phyloP scores from a whole-genome alignment of 2,329 filamentous ascomycete species.

The Monosporascus ibericus region DNA sequence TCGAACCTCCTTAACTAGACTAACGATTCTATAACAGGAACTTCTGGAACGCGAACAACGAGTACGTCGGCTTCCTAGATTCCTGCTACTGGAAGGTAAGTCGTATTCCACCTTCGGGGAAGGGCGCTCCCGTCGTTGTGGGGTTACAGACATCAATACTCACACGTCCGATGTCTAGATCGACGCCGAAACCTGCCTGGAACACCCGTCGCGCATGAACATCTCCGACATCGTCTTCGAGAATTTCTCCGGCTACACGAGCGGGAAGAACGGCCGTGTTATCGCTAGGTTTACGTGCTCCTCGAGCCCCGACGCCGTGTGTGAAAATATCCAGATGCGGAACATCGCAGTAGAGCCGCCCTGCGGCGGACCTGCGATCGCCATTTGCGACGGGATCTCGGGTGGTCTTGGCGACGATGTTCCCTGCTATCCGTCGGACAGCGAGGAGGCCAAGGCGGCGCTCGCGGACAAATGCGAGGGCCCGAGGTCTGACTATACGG shows the following conservation, averaged over 20 bases:
- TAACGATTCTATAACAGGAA: conserved; percentile 31
- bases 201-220: conserved; percentile 50
- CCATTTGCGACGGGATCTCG: conserved; percentile 44
- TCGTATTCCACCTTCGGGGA: not conserved
- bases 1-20: not conserved
- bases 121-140: not conserved
- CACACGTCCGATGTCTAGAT: conserved; percentile 17
- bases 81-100: conserved; percentile 57
- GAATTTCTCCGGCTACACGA: conserved; percentile 51
- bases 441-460: conserved; percentile 25
- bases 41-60: conserved; percentile 52
- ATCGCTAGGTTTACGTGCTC: conserved; percentile 51
- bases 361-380: conserved; percentile 31
- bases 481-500: conserved; percentile 4
- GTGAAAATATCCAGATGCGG: conserved; percentile 47
- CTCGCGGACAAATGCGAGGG: conserved; percentile 26
- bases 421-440: conserved; percentile 23
- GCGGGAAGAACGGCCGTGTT: conserved; percentile 47
- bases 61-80: conserved; percentile 51
- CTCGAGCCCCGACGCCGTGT: conserved; percentile 45
- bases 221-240: conserved; percentile 53
- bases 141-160: not conserved
- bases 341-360: conserved; percentile 50
- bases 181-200: conserved; percentile 40
- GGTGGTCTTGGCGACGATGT: conserved; percentile 30